Base-by-base conservation (phyloP, 2,329 filamentous ascomycete genomes). In the Xylariomycetidae sp. region DNA sequence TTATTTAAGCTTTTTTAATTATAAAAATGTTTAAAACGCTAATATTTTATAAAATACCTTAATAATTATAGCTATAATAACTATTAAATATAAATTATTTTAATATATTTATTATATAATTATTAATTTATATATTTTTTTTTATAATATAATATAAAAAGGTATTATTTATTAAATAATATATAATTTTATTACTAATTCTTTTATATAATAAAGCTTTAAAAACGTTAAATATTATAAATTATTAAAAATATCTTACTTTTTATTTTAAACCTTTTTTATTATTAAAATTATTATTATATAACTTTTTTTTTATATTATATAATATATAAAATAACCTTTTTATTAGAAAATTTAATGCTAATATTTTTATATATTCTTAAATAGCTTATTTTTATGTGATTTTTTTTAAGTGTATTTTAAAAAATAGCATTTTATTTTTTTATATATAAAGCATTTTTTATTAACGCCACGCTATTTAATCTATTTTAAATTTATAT, bases 21-120 rank as follows among this genome's bases (percentile, higher is more conserved):
- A 13, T 31, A 16, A 31, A 31, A 20, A 20, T 9, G 5, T 19
- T 31, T 5, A 20, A 5, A 7, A 16, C 16, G 16, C 16, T 31
- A 31, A 8, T 31, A 11, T 31, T 31, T 6, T 16, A 29, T 29
- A 29, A 8, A 16, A 16, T 29, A 5, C 14, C 15, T 29, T 29
- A 29, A 29, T 29, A 29, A 16, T 9, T 7, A n/a, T n/a, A n/a
- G n/a, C n/a, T n/a, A n/a, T n/a, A n/a, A n/a, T n/a, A n/a, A n/a
- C n/a, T n/a, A n/a, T n/a, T n/a, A n/a, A n/a, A n/a, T n/a, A n/a
- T n/a, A n/a, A n/a, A n/a, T n/a, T n/a, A n/a, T n/a, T n/a, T n/a
- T n/a, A n/a, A n/a, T n/a, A n/a, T n/a, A n/a, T n/a, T n/a, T n/a
- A n/a, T n/a, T n/a, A n/a, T n/a, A n/a, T n/a, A n/a, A n/a, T n/a